Base-by-base conservation (phyloP, 2,329 filamentous ascomycete species). In the Mariannaea elegans region DNA sequence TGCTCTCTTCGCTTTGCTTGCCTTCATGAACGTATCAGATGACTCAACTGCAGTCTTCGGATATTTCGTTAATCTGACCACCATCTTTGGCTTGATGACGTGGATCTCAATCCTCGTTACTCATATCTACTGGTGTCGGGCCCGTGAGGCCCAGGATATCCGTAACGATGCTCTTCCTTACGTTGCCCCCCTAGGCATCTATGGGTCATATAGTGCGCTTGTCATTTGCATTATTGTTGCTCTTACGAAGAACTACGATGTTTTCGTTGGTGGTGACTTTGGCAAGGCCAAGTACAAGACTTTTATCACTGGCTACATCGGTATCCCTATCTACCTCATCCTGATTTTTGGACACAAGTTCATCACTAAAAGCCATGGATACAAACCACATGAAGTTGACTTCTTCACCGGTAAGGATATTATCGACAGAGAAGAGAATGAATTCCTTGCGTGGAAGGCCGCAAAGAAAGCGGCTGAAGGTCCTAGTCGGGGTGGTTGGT, bases 241-340 rank as follows among this genome's bases (percentile, higher is more conserved):
- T 1, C 72, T 95, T 51, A 94, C 91, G 70, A 95, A 94, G 84
- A 93, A 92, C 81, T 94, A 87, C 77, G 81, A 84, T 59, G 87
- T 89, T 60, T 94, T 94, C 76, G 81, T 86, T 65, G 73, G 64
- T 65, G 73, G 64, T 81, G 82, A 75, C 63, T 64, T 72, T 53
- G 81, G 81, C 51, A 79, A 79, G 49, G 91, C 90, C 66, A 84
- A 90, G 73, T 89, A 90, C 80, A 87, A 89, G 79, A 88, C 52
- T 19, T 44, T 44, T 19, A 44, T 44, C 23, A 44, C 41, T 3
- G 41, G 41, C 7, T 44, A 44, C 14, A 19, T 44, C 4, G 41
- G 49, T 4, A 52, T 52, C 23, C 49, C 49, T 7, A 23, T 52
- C 23, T 52, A 47, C 24, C 27, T 47, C 9, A 14, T 21, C 24